A percentile compares a stretch with the other conserved stretches of the same genome.
Conservation (phyloP, 208 protist genomes). For the Trypanosoma scelopori region DNA sequence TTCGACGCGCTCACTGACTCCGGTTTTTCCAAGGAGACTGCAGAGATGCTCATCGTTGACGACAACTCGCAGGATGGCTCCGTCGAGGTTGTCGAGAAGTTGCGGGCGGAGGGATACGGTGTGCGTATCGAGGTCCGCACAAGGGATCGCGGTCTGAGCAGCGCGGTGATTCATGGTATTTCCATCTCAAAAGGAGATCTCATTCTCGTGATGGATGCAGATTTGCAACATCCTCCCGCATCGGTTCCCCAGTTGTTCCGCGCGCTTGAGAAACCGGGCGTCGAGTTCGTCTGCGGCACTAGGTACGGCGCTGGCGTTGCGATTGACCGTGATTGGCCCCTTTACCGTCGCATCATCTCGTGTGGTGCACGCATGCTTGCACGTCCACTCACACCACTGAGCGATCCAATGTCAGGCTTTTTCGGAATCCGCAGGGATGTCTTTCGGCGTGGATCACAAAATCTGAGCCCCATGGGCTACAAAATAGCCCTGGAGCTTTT, state of each 20-base stretch:
- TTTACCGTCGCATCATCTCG: conserved; percentile 87
- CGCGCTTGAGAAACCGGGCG: conserved; percentile 47
- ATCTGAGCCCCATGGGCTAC: conserved; percentile 89
- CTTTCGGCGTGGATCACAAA: conserved; percentile 43
- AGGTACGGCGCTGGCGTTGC: conserved; percentile 73
- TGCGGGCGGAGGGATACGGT: conserved; percentile 62
- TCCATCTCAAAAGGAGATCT: conserved; percentile 41
- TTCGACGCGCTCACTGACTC: conserved; percentile 59
- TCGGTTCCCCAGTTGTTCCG: conserved; percentile 66
- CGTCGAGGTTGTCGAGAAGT: conserved; percentile 61
- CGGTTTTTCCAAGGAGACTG: conserved; percentile 34
- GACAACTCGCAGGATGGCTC: conserved; percentile 91
- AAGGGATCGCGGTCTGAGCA: conserved; percentile 83
- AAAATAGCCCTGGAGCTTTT: conserved; percentile 93
- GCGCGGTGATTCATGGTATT: conserved; percentile 89
- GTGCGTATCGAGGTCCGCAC: conserved; percentile 81
- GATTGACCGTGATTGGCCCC: conserved; percentile 88
- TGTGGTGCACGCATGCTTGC: conserved; percentile 81
- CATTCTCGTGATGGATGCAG: conserved; percentile 92
- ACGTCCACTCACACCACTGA: conserved; percentile 81
- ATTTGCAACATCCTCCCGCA: conserved; percentile 92
- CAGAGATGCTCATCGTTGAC: conserved; percentile 88
- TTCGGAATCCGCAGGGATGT: conserved; percentile 78
- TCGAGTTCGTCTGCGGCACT: conserved; percentile 90
- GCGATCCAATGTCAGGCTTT: conserved; percentile 94